Evolutionary conservation across 2,329 filamentous ascomycete species (phyloP).

Genomic region (Mariannaea sp.): DNA sequence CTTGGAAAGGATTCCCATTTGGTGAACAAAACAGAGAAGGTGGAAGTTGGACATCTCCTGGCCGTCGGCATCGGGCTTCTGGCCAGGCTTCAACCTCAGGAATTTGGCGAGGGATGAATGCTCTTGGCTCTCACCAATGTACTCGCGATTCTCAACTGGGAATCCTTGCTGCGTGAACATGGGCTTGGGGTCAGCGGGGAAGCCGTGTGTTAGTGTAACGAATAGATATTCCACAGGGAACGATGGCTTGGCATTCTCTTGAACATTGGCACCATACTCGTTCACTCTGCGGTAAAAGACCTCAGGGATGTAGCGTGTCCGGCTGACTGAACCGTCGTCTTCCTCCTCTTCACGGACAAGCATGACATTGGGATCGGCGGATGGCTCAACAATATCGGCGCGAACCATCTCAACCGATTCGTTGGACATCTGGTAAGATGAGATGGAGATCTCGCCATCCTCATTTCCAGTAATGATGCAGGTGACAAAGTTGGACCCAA

Average conservation of each 20-base stretch:
- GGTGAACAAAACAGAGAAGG: constrained; percentile 83
- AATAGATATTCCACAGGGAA: constrained; percentile 97
- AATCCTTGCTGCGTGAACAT: constrained; percentile 77
- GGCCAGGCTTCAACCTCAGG: constrained; percentile 65
- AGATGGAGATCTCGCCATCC: constrained; percentile 83
- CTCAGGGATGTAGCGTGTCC: constrained; percentile 89
- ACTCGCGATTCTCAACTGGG: constrained; percentile 88
- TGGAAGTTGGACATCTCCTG: constrained; percentile 89
- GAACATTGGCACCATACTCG: constrained; percentile 94
- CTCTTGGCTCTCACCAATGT: constrained; percentile 85
- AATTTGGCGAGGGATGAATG: constrained; percentile 69
- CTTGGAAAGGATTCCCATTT: constrained; percentile 81
- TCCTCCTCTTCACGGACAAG: constrained; percentile 92
- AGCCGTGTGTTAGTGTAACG: constrained; percentile 94
- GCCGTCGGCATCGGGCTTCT: constrained; percentile 65
- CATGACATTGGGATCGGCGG: constrained; percentile 91
- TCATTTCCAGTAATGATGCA: constrained; percentile 95
- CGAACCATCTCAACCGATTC: constrained; percentile 96
- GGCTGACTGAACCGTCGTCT: constrained; percentile 69
- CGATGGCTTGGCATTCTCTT: constrained; percentile 94
- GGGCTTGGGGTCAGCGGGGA: constrained; percentile 80
- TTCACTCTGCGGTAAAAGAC: constrained; percentile 96
- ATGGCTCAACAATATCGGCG: constrained; percentile 93
- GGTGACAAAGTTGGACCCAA: constrained; percentile 96
- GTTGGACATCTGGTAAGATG: constrained; percentile 93